Base-by-base conservation (phyloP, 345 rosid genomes). In the Populus ilicifolia region DNA sequence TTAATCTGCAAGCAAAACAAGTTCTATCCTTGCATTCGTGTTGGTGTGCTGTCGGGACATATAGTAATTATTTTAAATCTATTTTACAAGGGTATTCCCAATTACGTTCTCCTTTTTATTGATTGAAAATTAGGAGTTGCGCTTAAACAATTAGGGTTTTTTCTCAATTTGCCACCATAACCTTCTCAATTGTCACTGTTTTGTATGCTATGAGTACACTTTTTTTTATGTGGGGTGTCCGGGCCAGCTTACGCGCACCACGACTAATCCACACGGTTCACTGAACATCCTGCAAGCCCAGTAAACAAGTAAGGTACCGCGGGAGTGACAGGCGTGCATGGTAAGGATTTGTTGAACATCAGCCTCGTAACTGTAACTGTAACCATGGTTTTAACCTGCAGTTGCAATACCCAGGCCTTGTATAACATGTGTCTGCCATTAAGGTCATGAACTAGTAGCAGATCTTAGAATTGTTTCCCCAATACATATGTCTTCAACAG, bases 11-110 rank as follows among this genome's bases (percentile, higher is more conserved):
- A 71, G 23, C n/a, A 46, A 74, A 44, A 64, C 61, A 20, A 41
- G 13, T 38, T 75, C 21, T 39, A 50, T 36, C 2, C n/a, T 52
- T 43, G 4, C 27, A 46, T 3, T 72, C 36, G 43, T 77, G 43
- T 64, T 80, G 35, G 66, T 66, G 1, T 77, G 79, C 59, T 67
- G 14, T 64, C 50, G 56, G 33, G 64, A 62, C 27, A 29, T 39
- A 6, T 70, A 39, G 36, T 69, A 69, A 2, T 25, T 33, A 33
- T 33, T 33, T 33, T 33, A 41, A 54, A 36, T 17, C 61, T 75
- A 27, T 77, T 35, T 67, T 71, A 30, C 56, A 3, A 30, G 27
- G 64, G 35, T 8, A 36, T 27, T 20, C n/a, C 18, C 29, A 25
- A 52, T 6, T 3, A 17, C 2, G 59, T 52, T 52, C 23, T 52